Evolutionary conservation across 2,329 filamentous ascomycete genomes (phyloP), one percentile per base, ranked within the genome.

Genomic region (Epicoccum sorghinum): DNA sequence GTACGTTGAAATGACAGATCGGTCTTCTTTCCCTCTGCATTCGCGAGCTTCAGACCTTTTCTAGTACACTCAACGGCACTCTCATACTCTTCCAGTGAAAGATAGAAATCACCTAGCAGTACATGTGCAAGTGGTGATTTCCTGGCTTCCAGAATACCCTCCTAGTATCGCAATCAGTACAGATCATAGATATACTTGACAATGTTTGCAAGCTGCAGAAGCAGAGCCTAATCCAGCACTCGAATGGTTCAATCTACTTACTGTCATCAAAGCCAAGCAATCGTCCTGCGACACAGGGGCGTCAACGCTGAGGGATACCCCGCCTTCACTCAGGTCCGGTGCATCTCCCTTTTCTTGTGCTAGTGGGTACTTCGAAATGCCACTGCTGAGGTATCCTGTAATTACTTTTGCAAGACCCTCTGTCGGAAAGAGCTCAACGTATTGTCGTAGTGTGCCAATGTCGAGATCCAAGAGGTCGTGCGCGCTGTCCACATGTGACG

Each of bases 31-130:
- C 83, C 81, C 70, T 93, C 85, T 4, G 80, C 78, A 9, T 78
- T 74, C 23, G 90, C 71, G 10, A 88, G 79, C 30, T 81, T 80
- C 39, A 90, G 77, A 0, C 89, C 92, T 66, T 89, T 90, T 37
- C 91, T 86, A 76, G 91, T 89, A 22, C 89, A 83, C 54, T 96
- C 90, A 0, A 90, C 89, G 1, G 88, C 89, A 61, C 82, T 90
- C 68, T 95, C 88, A 69, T 96, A 86, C 67, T 98, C 95, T 63
- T 96, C 92, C 4, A 96, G 78, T 56, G 89, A 85, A 46, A 95
- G 81, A 65, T 96, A 96, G 68, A 93, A 93, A 61, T 93, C 87
- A 8, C 86, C 87, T 72, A 95, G 86, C 25, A 99, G 80, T 18
- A 93, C 86, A 72, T 96, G 91, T 9, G 91, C 90, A 42, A 99